Percentiles rank a stretch among this genome's conserved stretches.
phyloP scores from a whole-genome alignment of 345 rosid genomes.

The Orychophragmus violaceus region DNA sequence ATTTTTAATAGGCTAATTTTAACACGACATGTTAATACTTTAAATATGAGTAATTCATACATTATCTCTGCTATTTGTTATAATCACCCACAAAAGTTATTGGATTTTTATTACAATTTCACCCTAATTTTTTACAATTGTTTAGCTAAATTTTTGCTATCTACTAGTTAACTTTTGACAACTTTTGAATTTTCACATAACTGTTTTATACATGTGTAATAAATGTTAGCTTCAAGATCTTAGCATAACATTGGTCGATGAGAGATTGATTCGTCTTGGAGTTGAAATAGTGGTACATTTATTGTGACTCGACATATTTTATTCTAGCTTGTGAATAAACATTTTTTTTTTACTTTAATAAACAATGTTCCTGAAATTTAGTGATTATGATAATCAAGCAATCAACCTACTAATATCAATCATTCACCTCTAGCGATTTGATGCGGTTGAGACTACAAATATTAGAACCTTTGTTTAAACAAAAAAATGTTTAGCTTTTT shows the following conservation, averaged over 20 bases:
- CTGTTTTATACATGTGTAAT: constrained; percentile 1
- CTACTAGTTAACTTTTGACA: not conserved
- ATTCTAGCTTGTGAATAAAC: no score
- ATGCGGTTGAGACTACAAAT: constrained; percentile 1
- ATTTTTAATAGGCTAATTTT: no score
- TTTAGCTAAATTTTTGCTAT: no score
- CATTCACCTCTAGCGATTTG: constrained; percentile 19
- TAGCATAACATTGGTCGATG: constrained; percentile 18
- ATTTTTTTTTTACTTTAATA: not conserved
- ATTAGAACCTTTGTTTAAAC: not conserved
- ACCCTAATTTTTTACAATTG: no score
- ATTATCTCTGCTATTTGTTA: no score
- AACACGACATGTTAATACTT: no score
- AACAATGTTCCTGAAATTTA: constrained; percentile 2
- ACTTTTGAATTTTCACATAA: not conserved
- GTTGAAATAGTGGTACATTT: constrained; percentile 25
- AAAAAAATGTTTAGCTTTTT: not conserved
- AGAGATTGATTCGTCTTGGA: constrained; percentile 14
- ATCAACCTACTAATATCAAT: constrained; percentile 27
- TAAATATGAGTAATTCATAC: no score
- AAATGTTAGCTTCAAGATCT: constrained; percentile 16
- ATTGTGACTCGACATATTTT: constrained; percentile 1
- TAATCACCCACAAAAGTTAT: no score
- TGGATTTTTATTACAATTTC: no score
- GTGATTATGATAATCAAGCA: constrained; percentile 11